Conservation (phyloP, 2,329 filamentous ascomycete species). For the Hortaea werneckii region DNA sequence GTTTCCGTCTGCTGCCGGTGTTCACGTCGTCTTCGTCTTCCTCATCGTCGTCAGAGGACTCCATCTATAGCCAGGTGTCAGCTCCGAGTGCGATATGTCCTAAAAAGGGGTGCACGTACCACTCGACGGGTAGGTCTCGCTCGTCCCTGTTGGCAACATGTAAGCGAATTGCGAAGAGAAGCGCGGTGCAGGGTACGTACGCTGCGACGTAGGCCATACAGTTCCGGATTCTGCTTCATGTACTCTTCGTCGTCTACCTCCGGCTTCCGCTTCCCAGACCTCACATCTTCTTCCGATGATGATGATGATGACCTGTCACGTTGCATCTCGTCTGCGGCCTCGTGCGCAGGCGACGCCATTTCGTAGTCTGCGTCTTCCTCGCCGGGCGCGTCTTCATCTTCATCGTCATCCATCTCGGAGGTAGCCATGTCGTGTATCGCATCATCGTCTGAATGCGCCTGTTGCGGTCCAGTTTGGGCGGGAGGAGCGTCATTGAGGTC, state of each 20-base stretch:
- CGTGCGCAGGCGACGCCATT: conserved; percentile 46
- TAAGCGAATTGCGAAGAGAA: conserved; percentile 22
- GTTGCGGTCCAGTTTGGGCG: conserved; percentile 26
- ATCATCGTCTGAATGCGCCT: conserved; percentile 32
- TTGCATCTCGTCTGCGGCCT: conserved; percentile 37
- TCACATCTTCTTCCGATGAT: conserved; percentile 56
- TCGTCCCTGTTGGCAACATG: conserved; percentile 37
- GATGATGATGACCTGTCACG: conserved; percentile 47
- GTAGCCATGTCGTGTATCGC: conserved; percentile 35
- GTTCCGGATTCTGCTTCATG: conserved; percentile 82
- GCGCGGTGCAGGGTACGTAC: conserved; percentile 44
- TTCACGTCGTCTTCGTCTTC: conserved; percentile 67
- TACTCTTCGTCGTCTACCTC: conserved; percentile 62
- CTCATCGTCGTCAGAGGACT: conserved; percentile 51
- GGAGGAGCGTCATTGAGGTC: conserved; percentile 52
- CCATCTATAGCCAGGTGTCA: conserved; percentile 34
- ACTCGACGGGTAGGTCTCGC: conserved; percentile 53
- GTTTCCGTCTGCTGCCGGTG: conserved; percentile 48
- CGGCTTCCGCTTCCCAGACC: conserved; percentile 59
- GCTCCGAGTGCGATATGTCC: conserved; percentile 1
- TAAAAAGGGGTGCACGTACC: conserved; percentile 31
- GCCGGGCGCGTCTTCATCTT: conserved; percentile 41
- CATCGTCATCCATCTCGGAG: conserved; percentile 39
- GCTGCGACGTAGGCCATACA: conserved; percentile 89
- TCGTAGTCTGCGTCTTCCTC: conserved; percentile 62